A percentile compares a stretch with the other conserved stretches of the same genome.
phyloP scores from a whole-genome alignment of 2,329 filamentous ascomycete genomes.

The Madurella fahalii region DNA sequence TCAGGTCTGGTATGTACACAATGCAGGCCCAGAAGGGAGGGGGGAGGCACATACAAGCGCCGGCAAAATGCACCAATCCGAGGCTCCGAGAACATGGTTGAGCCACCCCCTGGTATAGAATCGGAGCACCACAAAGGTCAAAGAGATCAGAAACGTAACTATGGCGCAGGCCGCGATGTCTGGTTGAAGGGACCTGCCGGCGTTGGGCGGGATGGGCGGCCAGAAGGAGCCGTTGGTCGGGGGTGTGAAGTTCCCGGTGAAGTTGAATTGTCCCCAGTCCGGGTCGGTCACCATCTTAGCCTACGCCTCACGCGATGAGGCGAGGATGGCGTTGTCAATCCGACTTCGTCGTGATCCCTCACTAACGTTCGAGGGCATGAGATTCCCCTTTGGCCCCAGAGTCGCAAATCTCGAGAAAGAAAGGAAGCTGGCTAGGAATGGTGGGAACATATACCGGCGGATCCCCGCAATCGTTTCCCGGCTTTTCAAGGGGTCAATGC shows the following conservation, averaged over 20 bases:
- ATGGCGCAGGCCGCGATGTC: constrained; percentile 28
- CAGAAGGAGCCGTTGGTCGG: constrained; percentile 15
- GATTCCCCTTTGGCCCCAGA: neutral
- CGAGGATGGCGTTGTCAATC: constrained; percentile 1
- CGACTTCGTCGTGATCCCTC: neutral
- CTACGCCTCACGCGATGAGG: neutral
- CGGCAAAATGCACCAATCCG: constrained; percentile 37
- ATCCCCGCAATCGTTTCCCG: constrained; percentile 4
- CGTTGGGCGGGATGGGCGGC: constrained; percentile 16
- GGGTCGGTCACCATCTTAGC: constrained; percentile 1
- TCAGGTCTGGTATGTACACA: neutral
- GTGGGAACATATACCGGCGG: constrained; percentile 11
- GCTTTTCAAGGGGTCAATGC: neutral
- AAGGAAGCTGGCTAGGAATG: neutral
- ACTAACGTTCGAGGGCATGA: neutral
- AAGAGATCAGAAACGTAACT: constrained; percentile 30
- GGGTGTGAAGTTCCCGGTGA: constrained; percentile 2
- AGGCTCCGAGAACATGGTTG: constrained; percentile 34
- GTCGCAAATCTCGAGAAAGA: neutral
- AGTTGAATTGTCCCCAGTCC: constrained; percentile 9
- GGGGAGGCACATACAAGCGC: constrained; percentile 29
- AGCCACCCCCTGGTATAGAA: constrained; percentile 37
- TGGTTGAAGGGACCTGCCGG: constrained; percentile 21
- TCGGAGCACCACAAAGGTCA: constrained; percentile 34
- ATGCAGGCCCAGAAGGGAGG: neutral